Base-by-base conservation (phyloP, 1,284 basidiomycete genomes). In the Rhodotorula sp. region DNA sequence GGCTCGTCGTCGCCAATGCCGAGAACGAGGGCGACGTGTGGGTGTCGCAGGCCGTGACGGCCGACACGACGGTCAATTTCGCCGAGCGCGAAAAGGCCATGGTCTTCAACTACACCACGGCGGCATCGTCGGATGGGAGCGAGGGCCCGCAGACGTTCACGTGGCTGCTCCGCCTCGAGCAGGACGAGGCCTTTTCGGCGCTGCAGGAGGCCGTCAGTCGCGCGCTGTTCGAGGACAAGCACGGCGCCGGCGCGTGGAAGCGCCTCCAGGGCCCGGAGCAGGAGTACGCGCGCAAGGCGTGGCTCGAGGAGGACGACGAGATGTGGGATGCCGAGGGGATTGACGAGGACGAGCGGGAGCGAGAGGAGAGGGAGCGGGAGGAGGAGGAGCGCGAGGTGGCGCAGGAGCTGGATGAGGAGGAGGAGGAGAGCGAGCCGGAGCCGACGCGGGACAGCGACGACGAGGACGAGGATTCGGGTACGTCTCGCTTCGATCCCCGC, bases 171-270 rank as follows among this genome's bases (percentile, higher is more conserved):
- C 64, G 75, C 34, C 71, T 74, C 44, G 41, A 60, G 17, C 50
- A 61, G 13, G 67, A 69, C 17, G 61, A 66, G 5, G 41, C 54
- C 42, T 78, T 78, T 53, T 34, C 60, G 25, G 48, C 52, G 10
- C 64, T 65, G 87, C 88, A 52, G 76, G 81, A 21, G 81, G 83
- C 34, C 86, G 88, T 78, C 88, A 86, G 79, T 93, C 93, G 68
- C 94, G 93, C 93, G 88, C 91, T 68, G 85, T 98, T 78, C 85
- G 89, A 72, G 94, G 71, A 73, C 58, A 73, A 74, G 57, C 74
- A 72, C 54, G 78, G 78, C 7, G 34, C 50, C 7, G 77, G 77
- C 2, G 65, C 69, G 7, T 79, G 77, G 77, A 64, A 66, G 34
- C 78, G 77, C 68, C 64, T 79, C 42, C 78, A 87, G 86, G 82